A percentile compares a stretch with the other conserved stretches of the same genome.
phyloP scores from a whole-genome alignment of 306 rosid species.

The Lagenaria siceraria region DNA sequence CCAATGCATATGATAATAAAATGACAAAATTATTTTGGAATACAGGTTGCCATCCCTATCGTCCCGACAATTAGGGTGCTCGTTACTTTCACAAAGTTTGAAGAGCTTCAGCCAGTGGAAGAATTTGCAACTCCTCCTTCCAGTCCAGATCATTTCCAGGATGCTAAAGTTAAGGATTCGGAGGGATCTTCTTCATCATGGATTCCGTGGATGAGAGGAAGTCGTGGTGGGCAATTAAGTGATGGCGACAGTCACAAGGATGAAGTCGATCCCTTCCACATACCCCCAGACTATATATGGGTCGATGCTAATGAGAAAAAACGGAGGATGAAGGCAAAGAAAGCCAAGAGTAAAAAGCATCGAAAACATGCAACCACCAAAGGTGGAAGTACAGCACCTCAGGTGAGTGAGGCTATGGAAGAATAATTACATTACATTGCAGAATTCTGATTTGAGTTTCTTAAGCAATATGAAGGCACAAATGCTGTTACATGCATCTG shows the following conservation, averaged over 20 bases:
- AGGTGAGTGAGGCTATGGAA: constrained; percentile 46
- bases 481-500: background rate
- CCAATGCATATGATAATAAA: background rate
- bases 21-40: constrained; percentile 1
- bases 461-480: constrained; percentile 1
- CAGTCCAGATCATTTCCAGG: constrained; percentile 86
- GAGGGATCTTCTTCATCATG: constrained; percentile 75
- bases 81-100: constrained; percentile 84
- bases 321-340: constrained; percentile 78
- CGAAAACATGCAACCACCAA: constrained; percentile 46
- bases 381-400: constrained; percentile 46
- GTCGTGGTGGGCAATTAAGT: constrained; percentile 71
- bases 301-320: constrained; percentile 80
- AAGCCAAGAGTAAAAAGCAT: constrained; percentile 69
- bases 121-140: constrained; percentile 95
- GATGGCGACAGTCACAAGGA: constrained; percentile 78
- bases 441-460: background rate
- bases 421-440: constrained; percentile 24
- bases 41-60: constrained; percentile 81
- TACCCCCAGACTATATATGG: constrained; percentile 85
- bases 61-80: constrained; percentile 93
- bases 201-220: constrained; percentile 93
- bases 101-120: constrained; percentile 90
- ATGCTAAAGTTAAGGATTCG: constrained; percentile 56
- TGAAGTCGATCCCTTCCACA: constrained; percentile 68